Evolutionary conservation across 331 rosid species (phyloP), one percentile per base, ranked within the genome.

Genomic region (Rhamnella rubrinervis): DNA sequence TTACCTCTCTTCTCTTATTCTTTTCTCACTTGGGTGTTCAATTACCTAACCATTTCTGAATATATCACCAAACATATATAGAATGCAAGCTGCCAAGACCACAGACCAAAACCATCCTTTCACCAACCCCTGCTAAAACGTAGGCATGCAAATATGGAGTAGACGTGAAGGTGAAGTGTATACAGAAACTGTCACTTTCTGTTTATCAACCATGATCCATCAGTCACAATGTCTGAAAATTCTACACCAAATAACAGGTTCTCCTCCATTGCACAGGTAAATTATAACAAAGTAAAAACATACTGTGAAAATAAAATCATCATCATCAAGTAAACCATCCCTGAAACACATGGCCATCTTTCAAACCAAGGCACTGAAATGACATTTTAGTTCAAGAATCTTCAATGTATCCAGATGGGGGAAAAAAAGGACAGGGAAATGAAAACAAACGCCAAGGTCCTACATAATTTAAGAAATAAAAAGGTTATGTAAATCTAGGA

Each of bases 351-450:
- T 59, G 66, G 23, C 66, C 71, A 40, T 71, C 60, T 71, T 56
- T 79, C 77, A 70, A 81, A 72, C 75, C 73, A 74, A 68, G 56
- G 63, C 65, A 80, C 68, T 73, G 85, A 73, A 28, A 66, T 20
- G 80, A 70, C 78, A 72, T 38, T 76, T 70, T 70, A 68, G 59
- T 40, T 53, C 18, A 49, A 74, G 85, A 76, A 84, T 83, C 83
- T 80, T 52, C 41, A 23, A 49, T 66, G 84, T 68, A 59, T 79
- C 70, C 77, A 72, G 60, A 62, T 49, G 78, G 73, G 82, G 76
- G 86, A 85, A 83, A 72, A 61, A 49, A 60, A 80, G 78, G 66
- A 67, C 61, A 25, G 63, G 19, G 6, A 13, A 10, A 17, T 31
- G 10, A 71, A 51, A 46, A 53, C 11, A 66, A 53, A 73, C 40